phyloP scores from a whole-genome alignment of 306 rosid genomes.

The Lablab purpureus region DNA sequence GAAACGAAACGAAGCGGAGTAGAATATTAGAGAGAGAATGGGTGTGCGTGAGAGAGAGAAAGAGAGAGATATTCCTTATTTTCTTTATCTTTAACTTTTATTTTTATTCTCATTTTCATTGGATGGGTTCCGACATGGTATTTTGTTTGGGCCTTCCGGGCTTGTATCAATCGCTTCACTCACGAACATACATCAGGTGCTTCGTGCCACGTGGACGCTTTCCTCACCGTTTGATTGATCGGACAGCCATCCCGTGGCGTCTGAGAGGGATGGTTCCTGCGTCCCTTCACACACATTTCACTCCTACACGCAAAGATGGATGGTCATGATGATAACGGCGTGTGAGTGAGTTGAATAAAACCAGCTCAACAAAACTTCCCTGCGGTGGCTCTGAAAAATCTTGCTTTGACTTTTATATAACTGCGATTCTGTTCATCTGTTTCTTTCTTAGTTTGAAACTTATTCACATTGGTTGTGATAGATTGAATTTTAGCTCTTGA shows the following conservation, averaged over 20 bases:
- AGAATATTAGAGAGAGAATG: not conserved
- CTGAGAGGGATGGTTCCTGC: conserved; percentile 6
- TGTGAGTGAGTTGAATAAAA: no score
- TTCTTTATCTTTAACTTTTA: not conserved
- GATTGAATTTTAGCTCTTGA: no score
- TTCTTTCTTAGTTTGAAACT: not conserved
- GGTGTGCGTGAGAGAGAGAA: no score
- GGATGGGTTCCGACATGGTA: conserved; percentile 15
- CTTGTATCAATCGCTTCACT: not conserved
- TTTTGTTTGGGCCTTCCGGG: not conserved
- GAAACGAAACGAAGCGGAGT: not conserved
- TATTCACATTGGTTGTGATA: not conserved
- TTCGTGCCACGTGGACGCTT: conserved; percentile 30
- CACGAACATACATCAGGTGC: conserved; percentile 2
- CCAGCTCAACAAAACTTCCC: no score
- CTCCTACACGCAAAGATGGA: not conserved
- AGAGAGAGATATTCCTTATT: not conserved
- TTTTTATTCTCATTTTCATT: not conserved
- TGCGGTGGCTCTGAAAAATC: no score
- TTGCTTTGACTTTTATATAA: no score
- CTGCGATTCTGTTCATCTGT: not conserved
- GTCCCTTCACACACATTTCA: conserved; percentile 6
- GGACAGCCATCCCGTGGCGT: not conserved
- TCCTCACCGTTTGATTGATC: not conserved
- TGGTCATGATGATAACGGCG: not conserved